Conservation (phyloP, 176 grass and related monocot genomes). For the Oryza nivara region DNA sequence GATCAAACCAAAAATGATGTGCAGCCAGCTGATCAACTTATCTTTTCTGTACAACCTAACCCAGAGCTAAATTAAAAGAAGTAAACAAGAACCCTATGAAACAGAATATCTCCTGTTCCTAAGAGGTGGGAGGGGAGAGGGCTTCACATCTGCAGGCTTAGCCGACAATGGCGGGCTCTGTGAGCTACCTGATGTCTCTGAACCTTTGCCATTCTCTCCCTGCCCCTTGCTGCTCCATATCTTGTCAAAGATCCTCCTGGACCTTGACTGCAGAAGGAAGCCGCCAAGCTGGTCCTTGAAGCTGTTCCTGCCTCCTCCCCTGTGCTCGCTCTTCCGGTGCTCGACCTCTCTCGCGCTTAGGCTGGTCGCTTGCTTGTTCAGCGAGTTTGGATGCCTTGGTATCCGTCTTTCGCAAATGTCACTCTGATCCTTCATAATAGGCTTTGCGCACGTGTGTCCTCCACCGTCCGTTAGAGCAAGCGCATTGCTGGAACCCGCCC, state of each 20-base stretch:
- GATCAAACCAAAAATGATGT: constrained; percentile 46
- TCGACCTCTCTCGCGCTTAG: constrained; percentile 46
- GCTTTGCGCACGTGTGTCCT: constrained; percentile 26
- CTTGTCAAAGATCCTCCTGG: constrained; percentile 91
- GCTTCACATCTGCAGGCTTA: constrained; percentile 67
- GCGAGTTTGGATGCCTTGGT: constrained; percentile 47
- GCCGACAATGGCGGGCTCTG: constrained; percentile 72
- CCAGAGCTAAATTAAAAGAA: constrained; percentile 48
- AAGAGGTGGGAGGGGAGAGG: constrained; percentile 56
- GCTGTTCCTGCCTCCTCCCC: constrained; percentile 56
- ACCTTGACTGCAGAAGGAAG: constrained; percentile 66
- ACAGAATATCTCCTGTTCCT: constrained; percentile 82
- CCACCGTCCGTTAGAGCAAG: constrained; percentile 32
- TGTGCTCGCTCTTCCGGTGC: constrained; percentile 46
- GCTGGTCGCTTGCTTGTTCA: constrained; percentile 59
- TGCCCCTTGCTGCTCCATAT: constrained; percentile 83
- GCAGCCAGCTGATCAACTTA: constrained; percentile 34
- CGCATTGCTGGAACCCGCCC: constrained; percentile 36
- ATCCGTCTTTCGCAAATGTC: constrained; percentile 54
- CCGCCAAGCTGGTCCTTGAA: constrained; percentile 62
- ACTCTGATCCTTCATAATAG: constrained; percentile 16
- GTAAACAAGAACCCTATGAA: constrained; percentile 50
- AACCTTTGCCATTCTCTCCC: constrained; percentile 67
- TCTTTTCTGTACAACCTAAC: constrained; percentile 68
- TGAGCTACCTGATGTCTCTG: constrained; percentile 86